Base-by-base conservation (phyloP, 164 flowering plant genomes). In the Paratinospora sagittata region DNA sequence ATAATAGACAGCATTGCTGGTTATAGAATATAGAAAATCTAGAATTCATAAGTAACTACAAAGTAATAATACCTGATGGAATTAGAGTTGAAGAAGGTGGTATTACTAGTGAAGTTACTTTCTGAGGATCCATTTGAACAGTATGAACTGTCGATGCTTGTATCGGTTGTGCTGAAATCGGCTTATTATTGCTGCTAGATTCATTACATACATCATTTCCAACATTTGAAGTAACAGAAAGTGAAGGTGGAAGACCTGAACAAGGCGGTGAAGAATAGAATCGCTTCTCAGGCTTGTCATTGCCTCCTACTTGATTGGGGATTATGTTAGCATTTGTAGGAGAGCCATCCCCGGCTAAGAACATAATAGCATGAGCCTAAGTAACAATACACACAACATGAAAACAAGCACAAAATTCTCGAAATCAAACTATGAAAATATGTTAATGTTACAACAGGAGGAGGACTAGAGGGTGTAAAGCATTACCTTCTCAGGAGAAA, bases 291-390 rank as follows among this genome's bases (percentile, higher is more conserved):
- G 71, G 80, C 47, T 70, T 73, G 67, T 63, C 81, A 72, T 86
- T 90, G 65, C 64, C 76, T 3, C 76, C 75, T 16, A 70, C 74
- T 72, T 19, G 84, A 72, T 73, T 76, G 2, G 79, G 76, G 2
- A 74, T 78, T n/a, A 73, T 27, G 33, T 45, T 79, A 47, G 79
- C 74, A 63, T 83, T 62, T 60, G 63, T 6, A 6, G 87, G 75
- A 57, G 85, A 57, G 13, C 84, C 88, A 78, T 79, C 84, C 19
- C 87, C 90, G 69, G 97, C 97, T 78, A 88, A 77, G 62, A 86
- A 77, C 93, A 90, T 90, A 33, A 92, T 88, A 39, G 93, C 92
- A 78, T 88, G 92, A 68, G 90, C 95, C 97, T 92, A 80, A 67
- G n/a, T 0, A 74, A n/a, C n/a, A 34, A 24, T 8, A 43, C 6